Evolutionary conservation across 306 rosid genomes (phyloP).

Genomic region (Pyrus communis): DNA sequence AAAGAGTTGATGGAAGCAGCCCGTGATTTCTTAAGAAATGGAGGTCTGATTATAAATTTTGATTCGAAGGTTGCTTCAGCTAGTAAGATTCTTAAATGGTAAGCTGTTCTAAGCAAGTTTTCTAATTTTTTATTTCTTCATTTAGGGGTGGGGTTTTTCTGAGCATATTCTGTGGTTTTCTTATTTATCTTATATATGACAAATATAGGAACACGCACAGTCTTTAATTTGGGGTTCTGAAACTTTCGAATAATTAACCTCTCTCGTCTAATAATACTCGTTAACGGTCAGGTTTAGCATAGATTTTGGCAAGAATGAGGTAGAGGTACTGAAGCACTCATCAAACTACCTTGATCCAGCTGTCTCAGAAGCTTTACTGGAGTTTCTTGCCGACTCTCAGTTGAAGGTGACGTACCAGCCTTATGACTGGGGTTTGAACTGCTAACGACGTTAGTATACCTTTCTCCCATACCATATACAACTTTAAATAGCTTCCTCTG

Average conservation of each 20-base stretch:
- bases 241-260: background rate
- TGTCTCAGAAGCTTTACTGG: constrained; percentile 57
- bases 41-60: constrained; percentile 52
- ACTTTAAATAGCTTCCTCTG: constrained; percentile 6
- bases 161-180: too few species aligned
- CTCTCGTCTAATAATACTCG: background rate
- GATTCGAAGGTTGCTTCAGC: constrained; percentile 45
- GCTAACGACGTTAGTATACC: constrained; percentile 21
- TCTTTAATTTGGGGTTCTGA: background rate
- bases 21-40: constrained; percentile 51
- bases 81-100: constrained; percentile 78
- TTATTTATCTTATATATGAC: background rate
- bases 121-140: background rate
- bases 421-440: constrained; percentile 83
- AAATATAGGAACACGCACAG: background rate
- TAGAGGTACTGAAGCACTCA: constrained; percentile 70
- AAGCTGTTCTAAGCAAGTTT: constrained; percentile 13
- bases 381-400: constrained; percentile 62
- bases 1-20: constrained; percentile 72
- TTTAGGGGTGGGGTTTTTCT: too few species aligned
- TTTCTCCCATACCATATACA: constrained; percentile 11
- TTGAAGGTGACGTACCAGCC: constrained; percentile 73
- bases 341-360: constrained; percentile 73
- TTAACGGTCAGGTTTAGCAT: constrained; percentile 55
- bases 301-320: constrained; percentile 83